phyloP scores from a whole-genome alignment of 352 stramenopile species.

The Phytophthora fragariae region DNA sequence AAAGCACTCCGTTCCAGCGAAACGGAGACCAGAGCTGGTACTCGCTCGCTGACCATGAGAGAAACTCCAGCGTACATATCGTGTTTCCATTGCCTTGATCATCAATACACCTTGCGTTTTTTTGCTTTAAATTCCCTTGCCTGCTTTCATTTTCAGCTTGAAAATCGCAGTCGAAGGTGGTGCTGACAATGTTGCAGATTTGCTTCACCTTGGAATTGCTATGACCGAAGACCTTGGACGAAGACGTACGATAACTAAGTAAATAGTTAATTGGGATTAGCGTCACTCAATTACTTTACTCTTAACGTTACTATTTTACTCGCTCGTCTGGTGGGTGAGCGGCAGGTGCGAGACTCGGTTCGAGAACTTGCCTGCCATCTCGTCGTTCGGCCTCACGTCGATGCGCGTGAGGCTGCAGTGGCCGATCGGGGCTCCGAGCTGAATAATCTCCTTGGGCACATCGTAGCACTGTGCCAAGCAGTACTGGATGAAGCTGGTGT shows the following conservation, averaged over 20 bases:
- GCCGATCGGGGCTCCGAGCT: slow-evolving; percentile 73
- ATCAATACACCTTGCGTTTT: slow-evolving; percentile 35
- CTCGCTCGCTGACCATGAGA: slow-evolving; percentile 6
- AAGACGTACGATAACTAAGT: background rate
- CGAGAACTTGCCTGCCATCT: slow-evolving; percentile 57
- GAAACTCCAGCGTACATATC: slow-evolving; percentile 28
- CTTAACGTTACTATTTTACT: slow-evolving; percentile 45
- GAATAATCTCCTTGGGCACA: slow-evolving; percentile 79
- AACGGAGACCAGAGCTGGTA: slow-evolving; percentile 25
- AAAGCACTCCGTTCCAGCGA: slow-evolving; percentile 20
- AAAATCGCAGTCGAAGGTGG: background rate
- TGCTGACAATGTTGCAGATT: background rate
- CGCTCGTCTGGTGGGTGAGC: slow-evolving; percentile 77
- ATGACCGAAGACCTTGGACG: background rate
- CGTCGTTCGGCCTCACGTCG: slow-evolving; percentile 56
- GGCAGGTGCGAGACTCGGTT: slow-evolving; percentile 78
- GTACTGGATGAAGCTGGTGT: slow-evolving; percentile 85
- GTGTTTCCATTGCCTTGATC: slow-evolving; percentile 14
- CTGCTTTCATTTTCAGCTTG: background rate
- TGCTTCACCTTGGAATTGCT: no score
- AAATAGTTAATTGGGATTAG: slow-evolving; percentile 26
- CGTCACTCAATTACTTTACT: slow-evolving; percentile 16
- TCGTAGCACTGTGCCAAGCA: slow-evolving; percentile 71
- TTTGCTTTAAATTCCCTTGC: background rate
- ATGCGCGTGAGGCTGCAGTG: slow-evolving; percentile 84